phyloP scores from a whole-genome alignment of 1,284 basidiomycete genomes.

The Pyrrhoderma noxium region DNA sequence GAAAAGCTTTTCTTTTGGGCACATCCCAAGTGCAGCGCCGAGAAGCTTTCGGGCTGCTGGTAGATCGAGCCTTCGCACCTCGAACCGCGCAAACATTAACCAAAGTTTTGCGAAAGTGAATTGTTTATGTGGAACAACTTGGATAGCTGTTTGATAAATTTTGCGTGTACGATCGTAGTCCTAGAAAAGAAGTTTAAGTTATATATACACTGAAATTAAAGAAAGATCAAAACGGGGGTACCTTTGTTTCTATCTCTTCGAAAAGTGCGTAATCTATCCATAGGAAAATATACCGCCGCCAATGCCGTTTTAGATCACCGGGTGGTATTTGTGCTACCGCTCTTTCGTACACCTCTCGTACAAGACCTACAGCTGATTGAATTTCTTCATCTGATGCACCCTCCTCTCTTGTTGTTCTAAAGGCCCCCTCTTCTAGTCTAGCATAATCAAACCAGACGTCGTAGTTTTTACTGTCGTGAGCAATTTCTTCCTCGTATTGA shows the following conservation, averaged over 20 bases:
- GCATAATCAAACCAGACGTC: slow-evolving; percentile 99
- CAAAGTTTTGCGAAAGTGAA: slow-evolving; percentile 98
- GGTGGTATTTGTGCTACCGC: slow-evolving; percentile 96
- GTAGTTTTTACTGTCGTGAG: slow-evolving; percentile 87
- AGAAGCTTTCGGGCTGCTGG: slow-evolving; percentile 83
- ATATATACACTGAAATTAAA: background rate
- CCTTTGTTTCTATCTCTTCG: slow-evolving; percentile 93
- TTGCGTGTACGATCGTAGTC: slow-evolving; percentile 83
- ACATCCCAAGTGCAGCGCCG: slow-evolving; percentile 90
- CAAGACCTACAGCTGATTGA: slow-evolving; percentile 50
- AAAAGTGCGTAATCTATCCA: slow-evolving; percentile 97
- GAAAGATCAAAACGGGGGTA: slow-evolving; percentile 26
- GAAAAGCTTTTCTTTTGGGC: slow-evolving; percentile 90
- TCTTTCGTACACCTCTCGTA: slow-evolving; percentile 92
- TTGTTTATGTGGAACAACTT: slow-evolving; percentile 87
- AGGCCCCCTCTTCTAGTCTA: slow-evolving; percentile 86
- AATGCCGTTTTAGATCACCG: slow-evolving; percentile 81
- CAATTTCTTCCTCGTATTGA: slow-evolving; percentile 93
- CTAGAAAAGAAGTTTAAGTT: slow-evolving; percentile 29
- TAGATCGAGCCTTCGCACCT: slow-evolving; percentile 81
- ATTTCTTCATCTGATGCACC: slow-evolving; percentile 55
- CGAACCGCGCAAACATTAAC: slow-evolving; percentile 88
- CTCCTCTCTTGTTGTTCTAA: slow-evolving; percentile 68
- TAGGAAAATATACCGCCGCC: slow-evolving; percentile 94
- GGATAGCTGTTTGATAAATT: slow-evolving; percentile 87